Evolutionary conservation across 176 grass and related monocot species (phyloP), one percentile per base, ranked within the genome.

Genomic region (Panicum miliaceum): DNA sequence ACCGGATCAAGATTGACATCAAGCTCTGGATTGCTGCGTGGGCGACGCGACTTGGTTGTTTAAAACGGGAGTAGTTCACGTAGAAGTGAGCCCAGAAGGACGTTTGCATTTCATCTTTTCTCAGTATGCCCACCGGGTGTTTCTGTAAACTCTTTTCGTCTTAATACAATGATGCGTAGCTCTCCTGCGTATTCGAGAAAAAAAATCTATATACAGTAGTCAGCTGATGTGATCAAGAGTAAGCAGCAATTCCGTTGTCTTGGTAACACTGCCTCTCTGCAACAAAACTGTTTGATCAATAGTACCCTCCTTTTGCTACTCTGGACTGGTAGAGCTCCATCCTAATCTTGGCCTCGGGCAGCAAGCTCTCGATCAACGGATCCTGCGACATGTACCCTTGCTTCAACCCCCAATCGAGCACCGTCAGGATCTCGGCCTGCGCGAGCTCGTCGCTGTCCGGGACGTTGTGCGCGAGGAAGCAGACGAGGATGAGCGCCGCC

Each of bases 241-340:
- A 72, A 40, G 57, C 15, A 59, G 26, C 15, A 50, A 36, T 34
- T 22, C n/a, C 68, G 60, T 67, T 70, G 36, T 61, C 70, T 70
- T 80, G 40, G 42, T 71, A 62, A 74, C 68, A 75, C 34, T 65
- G 48, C 40, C 16, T 18, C 22, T 87, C 57, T 83, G 64, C 59
- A 77, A 61, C 86, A 73, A n/a, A 73, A 32, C 67, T 22, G 32
- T n/a, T 13, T 41, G 75, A 77, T 91, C 82, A 94, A 26, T 91
- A 77, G 76, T 94, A 94, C 27, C 80, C 84, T 57, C 82, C 89
- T 64, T 88, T 97, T 16, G 82, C 65, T 13, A 86, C 75, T 93
- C 91, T 92, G 84, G 91, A 91, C 76, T 95, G 93, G 81, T 94
- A 98, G 66, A 98, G 93, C 52, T 98, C 96, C 89, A 98, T 83